Evolutionary conservation across 805 yeast species (phyloP), one percentile per base, ranked within the genome.

Genomic region (Candida sonorensis): DNA sequence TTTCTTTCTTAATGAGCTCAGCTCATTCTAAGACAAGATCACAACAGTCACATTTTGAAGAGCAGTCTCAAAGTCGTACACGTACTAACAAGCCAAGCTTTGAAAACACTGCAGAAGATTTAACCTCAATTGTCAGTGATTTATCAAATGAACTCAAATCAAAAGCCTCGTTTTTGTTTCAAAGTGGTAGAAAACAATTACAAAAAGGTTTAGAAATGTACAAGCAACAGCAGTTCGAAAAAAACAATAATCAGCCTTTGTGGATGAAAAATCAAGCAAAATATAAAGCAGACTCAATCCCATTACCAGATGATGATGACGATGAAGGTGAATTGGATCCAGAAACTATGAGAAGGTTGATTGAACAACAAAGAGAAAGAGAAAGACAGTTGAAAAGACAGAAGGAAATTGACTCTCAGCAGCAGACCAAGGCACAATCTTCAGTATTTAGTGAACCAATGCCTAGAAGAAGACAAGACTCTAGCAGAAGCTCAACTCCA

Each of bases 181-280:
- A 72, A 32, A 68, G 74, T 39, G 81, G 87, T 2, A 64, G 68
- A 33, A 66, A 75, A 36, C 75, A 77, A 23, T 62, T 81, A 9
- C 71, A 74, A 40, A 72, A 74, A 43, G 82, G 81, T 25, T 59
- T 79, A 18, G 81, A 74, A 31, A 72, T 70, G 48, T 72, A 78
- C 44, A 72, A 71, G 40, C 55, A 51, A 22, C 55, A 54, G 27
- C 54, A 41, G 24, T 32, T 51, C 35, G 45, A 50, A 26, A 49
- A 50, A 10, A 49, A 48, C 26, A 52, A 54, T 25, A 53, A 55
- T 30, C 50, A 61, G 41, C 94, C 94, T 0, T 74, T 78, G 2
- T 84, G 94, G 94, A 78, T 84, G 87, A 67, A 61, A 35, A 69
- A 73, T 38, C 78, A 72, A 44, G 62, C 57, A 10, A 60, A 48